A percentile compares a stretch with the other conserved stretches of the same genome.
Evolutionary conservation across 169 alveolate genomes (phyloP).

Genomic region (Plasmodium vivax): DNA sequence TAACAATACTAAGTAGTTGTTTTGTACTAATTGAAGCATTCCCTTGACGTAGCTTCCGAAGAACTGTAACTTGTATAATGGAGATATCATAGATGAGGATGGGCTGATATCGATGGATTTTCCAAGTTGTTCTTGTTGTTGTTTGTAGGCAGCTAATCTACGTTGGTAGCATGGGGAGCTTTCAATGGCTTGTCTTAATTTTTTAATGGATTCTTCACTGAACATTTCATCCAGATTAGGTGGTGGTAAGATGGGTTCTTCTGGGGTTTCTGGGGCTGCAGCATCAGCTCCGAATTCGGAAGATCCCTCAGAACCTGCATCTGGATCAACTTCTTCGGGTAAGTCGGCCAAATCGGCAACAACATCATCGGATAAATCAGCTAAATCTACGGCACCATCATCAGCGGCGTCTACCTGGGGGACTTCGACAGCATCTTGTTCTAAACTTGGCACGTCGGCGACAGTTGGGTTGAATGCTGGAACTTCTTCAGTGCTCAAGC

Average conservation of each 20-base stretch:
- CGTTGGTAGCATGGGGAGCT: conserved; percentile 19
- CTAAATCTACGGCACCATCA: background rate
- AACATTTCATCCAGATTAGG: conserved; percentile 26
- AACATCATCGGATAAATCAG: background rate
- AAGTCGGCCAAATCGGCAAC: background rate
- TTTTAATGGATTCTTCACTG: conserved; percentile 23
- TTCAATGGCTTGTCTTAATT: conserved; percentile 16
- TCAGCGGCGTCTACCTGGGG: background rate
- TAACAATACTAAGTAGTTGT: background rate
- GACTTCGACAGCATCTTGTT: too few species aligned
- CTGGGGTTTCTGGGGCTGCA: background rate
- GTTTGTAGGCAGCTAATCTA: background rate
- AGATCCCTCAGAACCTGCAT: background rate
- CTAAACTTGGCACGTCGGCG: too few species aligned
- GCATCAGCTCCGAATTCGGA: background rate
- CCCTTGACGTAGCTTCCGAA: conserved; percentile 13
- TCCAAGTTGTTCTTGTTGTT: conserved; percentile 4
- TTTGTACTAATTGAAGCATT: background rate
- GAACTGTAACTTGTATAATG: conserved; percentile 25
- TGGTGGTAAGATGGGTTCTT: background rate
- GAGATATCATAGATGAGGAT: conserved; percentile 19
- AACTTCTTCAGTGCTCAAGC: background rate
- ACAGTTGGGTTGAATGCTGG: background rate
- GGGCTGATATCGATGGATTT: background rate
- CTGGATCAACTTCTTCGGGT: background rate